Conservation (phyloP, 169 alveolate genomes). For the Cystoisospora suis region DNA sequence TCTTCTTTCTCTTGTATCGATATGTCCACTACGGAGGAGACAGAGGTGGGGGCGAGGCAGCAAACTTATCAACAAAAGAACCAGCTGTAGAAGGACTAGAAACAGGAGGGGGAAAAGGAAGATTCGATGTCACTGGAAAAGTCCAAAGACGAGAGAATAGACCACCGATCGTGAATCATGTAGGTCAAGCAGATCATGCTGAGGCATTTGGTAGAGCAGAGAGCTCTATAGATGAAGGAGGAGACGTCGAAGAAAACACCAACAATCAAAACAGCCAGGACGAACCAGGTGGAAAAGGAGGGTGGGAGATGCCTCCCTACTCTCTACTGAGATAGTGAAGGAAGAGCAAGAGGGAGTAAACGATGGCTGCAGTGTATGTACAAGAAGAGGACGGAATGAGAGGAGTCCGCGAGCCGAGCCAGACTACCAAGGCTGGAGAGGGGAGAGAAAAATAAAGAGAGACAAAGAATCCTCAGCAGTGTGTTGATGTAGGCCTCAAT, state of each 20-base stretch:
- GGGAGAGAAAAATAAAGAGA: too few relatives aligned
- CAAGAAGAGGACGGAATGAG: not conserved
- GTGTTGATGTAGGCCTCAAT: not conserved
- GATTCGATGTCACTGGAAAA: too few relatives aligned
- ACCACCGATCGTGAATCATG: too few relatives aligned
- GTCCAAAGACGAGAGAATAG: too few relatives aligned
- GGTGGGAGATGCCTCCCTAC: not conserved
- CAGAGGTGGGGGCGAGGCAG: not conserved
- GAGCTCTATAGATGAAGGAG: not conserved
- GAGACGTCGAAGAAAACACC: not conserved
- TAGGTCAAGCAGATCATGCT: not conserved
- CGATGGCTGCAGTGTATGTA: not conserved
- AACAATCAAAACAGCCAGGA: not conserved
- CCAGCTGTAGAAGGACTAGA: too few relatives aligned
- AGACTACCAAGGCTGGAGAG: not conserved
- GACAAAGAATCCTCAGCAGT: too few relatives aligned
- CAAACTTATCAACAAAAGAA: too few relatives aligned
- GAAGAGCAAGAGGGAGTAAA: not conserved
- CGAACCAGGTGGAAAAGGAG: not conserved
- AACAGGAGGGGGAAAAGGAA: too few relatives aligned
- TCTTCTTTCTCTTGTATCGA: slow-evolving; percentile 61
- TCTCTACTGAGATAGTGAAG: too few relatives aligned
- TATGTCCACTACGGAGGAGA: slow-evolving; percentile 28
- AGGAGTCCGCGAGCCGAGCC: not conserved
- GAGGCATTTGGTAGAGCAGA: not conserved